These are phyloP conservation scores for Erysiphe pulchra DNA, from an alignment of 2,329 filamentous ascomycete genomes.

Conservation along the genomic window DNA sequence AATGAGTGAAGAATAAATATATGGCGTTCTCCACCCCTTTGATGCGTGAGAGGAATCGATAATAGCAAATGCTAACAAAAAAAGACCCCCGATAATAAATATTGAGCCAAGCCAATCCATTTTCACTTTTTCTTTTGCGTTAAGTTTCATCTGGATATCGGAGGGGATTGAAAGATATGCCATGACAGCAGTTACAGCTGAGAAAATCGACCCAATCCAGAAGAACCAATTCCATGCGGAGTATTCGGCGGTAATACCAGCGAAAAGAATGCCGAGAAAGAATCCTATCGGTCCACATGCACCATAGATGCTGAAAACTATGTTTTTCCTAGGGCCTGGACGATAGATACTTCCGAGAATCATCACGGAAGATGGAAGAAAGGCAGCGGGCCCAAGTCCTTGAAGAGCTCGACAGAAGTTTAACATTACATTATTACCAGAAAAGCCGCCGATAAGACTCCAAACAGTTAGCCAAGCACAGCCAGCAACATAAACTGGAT, in stretches of 20 bases:
- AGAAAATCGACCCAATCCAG: conserved; percentile 32
- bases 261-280: conserved; percentile 35
- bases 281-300: conserved; percentile 28
- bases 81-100: conserved; percentile 36
- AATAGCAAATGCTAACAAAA: conserved; percentile 49
- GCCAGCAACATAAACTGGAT: conserved; percentile 31
- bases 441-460: conserved; percentile 46
- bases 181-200: conserved; percentile 20
- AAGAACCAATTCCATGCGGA: conserved; percentile 41
- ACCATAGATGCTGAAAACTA: conserved; percentile 32
- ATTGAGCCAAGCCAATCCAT: conserved; percentile 46
- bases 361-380: conserved; percentile 41
- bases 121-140: conserved; percentile 14
- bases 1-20: conserved; percentile 39
- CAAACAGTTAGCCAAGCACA: conserved; percentile 40
- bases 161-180: conserved; percentile 24
- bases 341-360: conserved; percentile 38
- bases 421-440: conserved; percentile 39
- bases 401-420: conserved; percentile 50
- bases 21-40: conserved; percentile 45
- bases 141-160: conserved; percentile 16
- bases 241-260: conserved; percentile 32
- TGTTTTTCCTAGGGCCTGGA: conserved; percentile 41
- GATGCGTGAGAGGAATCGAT: conserved; percentile 47
- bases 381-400: conserved; percentile 47